Evolutionary conservation across 2,329 filamentous ascomycete species (phyloP).

Genomic region (Plenodomus lindquistii): DNA sequence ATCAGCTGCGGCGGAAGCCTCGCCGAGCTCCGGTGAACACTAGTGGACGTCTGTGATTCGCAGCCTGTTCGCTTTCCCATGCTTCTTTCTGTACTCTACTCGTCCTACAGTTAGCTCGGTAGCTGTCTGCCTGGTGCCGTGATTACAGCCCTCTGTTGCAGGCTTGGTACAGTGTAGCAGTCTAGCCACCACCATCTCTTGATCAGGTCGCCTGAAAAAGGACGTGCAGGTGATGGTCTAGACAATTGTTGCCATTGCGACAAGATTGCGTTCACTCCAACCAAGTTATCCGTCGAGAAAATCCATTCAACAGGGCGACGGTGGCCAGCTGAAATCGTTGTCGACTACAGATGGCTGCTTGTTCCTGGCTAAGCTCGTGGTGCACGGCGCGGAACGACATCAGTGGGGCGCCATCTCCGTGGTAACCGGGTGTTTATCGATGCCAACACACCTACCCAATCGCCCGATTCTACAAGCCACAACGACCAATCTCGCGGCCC

Average conservation of each 20-base stretch:
- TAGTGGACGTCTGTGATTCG: constrained; percentile 1
- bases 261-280: background rate
- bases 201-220: background rate
- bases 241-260: background rate
- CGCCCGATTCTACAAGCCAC: constrained; percentile 6
- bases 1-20: background rate
- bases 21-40: constrained; percentile 23
- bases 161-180: background rate
- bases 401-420: constrained; percentile 13
- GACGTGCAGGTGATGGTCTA: background rate
- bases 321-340: background rate
- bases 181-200: background rate
- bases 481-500: constrained; percentile 26
- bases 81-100: too few relatives aligned
- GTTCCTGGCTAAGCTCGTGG: constrained; percentile 9
- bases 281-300: background rate
- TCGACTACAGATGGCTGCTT: background rate
- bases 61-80: background rate
- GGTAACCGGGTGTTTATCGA: constrained; percentile 26
- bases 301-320: background rate
- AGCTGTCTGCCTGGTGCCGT: background rate
- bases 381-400: constrained; percentile 15
- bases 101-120: too few relatives aligned
- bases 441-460: constrained; percentile 12
- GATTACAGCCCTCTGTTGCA: background rate